These are phyloP conservation scores for Clathrus columnatus DNA, from an alignment of 768 basidiomycete species.

Conservation along the genomic window DNA sequence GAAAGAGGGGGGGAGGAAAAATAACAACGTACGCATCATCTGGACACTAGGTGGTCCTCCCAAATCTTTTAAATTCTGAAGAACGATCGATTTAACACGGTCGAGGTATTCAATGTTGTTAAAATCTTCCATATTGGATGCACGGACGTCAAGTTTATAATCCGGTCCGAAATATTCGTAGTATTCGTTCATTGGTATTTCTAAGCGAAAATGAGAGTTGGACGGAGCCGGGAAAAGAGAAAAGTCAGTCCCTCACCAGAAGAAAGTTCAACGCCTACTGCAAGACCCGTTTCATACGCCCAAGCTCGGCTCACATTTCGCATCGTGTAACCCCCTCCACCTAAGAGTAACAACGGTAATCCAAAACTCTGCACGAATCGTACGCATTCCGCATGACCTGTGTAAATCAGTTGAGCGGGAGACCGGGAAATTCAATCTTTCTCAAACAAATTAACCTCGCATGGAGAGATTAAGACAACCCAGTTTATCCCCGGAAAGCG, in stretches of 20 bases:
- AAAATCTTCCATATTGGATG: slow-evolving; percentile 92
- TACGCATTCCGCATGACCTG: slow-evolving; percentile 95
- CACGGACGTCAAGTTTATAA: slow-evolving; percentile 89
- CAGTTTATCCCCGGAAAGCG: slow-evolving; percentile 90
- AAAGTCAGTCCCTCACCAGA: too few species aligned
- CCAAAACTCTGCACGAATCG: slow-evolving; percentile 95
- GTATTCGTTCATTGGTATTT: slow-evolving; percentile 97
- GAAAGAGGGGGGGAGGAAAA: neutral
- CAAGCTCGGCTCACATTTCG: slow-evolving; percentile 93
- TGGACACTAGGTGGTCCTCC: slow-evolving; percentile 91
- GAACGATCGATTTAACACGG: slow-evolving; percentile 83
- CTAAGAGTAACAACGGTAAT: slow-evolving; percentile 86
- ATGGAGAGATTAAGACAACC: slow-evolving; percentile 96
- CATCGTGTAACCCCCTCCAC: slow-evolving; percentile 98
- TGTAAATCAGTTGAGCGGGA: neutral
- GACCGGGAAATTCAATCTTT: neutral
- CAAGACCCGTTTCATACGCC: slow-evolving; percentile 97
- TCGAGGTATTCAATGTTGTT: slow-evolving; percentile 91
- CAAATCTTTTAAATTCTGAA: slow-evolving; percentile 81
- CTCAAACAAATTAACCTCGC: slow-evolving; percentile 45
- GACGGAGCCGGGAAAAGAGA: neutral
- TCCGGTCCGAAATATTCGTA: slow-evolving; percentile 99
- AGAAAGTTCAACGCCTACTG: slow-evolving; percentile 92
- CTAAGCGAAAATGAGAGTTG: slow-evolving; percentile 33
- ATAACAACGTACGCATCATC: slow-evolving; percentile 56